Percentiles rank a stretch among this genome's conserved stretches.
These are phyloP conservation scores for Aspergillus sp. DNA, from an alignment of 2,329 filamentous ascomycete genomes.

Conservation along the genomic window DNA sequence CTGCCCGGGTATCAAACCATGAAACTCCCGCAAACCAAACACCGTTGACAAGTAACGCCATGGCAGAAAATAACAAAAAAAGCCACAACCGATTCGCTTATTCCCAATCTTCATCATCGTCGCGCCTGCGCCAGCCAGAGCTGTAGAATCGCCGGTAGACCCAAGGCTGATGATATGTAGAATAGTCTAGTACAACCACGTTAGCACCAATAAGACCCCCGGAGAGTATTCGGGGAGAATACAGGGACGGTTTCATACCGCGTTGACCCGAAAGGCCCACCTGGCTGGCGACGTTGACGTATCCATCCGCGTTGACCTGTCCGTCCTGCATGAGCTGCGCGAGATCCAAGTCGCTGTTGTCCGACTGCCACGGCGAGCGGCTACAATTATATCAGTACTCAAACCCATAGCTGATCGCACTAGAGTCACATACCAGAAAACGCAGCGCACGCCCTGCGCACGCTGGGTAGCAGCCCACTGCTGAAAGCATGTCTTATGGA, in stretches of 20 bases:
- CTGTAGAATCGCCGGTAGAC: conserved; percentile 24
- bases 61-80: no score
- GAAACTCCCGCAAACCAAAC: no score
- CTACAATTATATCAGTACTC: conserved; percentile 19
- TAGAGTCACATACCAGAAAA: conserved; percentile 43
- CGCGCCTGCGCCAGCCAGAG: conserved; percentile 17
- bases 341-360: conserved; percentile 29
- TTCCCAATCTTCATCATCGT: background rate
- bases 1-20: no score
- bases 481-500: conserved; percentile 59
- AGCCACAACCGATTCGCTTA: background rate
- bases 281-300: conserved; percentile 45
- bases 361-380: conserved; percentile 41
- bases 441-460: conserved; percentile 38
- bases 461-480: conserved; percentile 48
- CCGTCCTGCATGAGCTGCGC: conserved; percentile 30
- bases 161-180: conserved; percentile 43
- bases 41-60: no score
- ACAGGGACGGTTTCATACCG: conserved; percentile 33
- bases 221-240: conserved; percentile 7
- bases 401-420: background rate
- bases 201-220: background rate
- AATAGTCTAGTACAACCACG: conserved; percentile 31
- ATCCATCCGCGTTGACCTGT: conserved; percentile 37
- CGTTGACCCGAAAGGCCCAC: conserved; percentile 41